Evolutionary conservation across 2,329 filamentous ascomycete genomes (phyloP).

Genomic region (Microdochium paspali): DNA sequence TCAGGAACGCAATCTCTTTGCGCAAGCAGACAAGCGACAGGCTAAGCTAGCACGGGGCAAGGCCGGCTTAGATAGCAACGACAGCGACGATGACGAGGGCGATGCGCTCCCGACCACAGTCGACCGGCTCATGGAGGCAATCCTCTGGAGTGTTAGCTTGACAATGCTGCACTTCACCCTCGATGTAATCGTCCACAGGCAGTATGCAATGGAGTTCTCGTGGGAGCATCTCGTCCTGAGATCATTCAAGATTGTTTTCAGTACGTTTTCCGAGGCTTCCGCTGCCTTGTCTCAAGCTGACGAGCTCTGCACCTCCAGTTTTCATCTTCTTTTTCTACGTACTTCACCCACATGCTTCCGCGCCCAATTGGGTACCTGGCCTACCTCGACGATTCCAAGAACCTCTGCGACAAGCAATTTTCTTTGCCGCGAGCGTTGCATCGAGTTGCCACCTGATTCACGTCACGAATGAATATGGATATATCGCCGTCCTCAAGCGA

Average conservation of each 20-base stretch:
- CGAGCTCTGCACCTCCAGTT: slow-evolving; percentile 24
- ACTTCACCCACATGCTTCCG: slow-evolving; percentile 43
- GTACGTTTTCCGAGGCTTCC: slow-evolving; percentile 25
- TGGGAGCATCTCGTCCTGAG: slow-evolving; percentile 47
- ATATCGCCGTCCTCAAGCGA: slow-evolving; percentile 84
- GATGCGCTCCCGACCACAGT: slow-evolving; percentile 27
- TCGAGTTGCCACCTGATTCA: slow-evolving; percentile 74
- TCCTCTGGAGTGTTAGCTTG: slow-evolving; percentile 53
- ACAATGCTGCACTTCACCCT: slow-evolving; percentile 68
- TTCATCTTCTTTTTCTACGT: slow-evolving; percentile 46
- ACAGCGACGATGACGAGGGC: slow-evolving; percentile 18
- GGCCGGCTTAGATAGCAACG: slow-evolving; percentile 13
- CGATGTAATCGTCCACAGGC: slow-evolving; percentile 69
- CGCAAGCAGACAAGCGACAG: slow-evolving; percentile 32
- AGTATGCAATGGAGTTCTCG: slow-evolving; percentile 60
- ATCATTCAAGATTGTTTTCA: slow-evolving; percentile 39
- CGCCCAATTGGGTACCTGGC: slow-evolving; percentile 37
- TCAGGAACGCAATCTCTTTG: slow-evolving; percentile 50
- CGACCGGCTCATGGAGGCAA: slow-evolving; percentile 44
- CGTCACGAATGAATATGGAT: slow-evolving; percentile 70
- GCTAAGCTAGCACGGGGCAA: slow-evolving; percentile 16
- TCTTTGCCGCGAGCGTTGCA: slow-evolving; percentile 49
- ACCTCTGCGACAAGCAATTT: slow-evolving; percentile 47
- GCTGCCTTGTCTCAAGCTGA: neutral
- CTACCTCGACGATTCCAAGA: slow-evolving; percentile 36